A percentile compares a stretch with the other conserved stretches of the same genome.
phyloP scores from a whole-genome alignment of 768 basidiomycete genomes.

The Gymnopilus junonius region DNA sequence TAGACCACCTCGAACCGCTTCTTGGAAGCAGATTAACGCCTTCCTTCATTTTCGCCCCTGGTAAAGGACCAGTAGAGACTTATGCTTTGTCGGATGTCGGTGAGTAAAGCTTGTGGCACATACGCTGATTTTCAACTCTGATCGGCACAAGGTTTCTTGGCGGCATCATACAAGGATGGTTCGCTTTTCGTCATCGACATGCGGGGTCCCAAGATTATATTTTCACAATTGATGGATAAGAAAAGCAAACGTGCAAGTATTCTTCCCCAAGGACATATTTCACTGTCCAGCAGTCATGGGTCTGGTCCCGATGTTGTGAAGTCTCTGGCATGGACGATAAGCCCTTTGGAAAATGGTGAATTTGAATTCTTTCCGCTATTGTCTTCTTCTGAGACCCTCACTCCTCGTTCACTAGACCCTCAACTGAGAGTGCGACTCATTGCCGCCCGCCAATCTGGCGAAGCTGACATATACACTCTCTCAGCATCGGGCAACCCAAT shows the following conservation, averaged over 20 bases:
- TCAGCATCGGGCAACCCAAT: slow-evolving; percentile 36
- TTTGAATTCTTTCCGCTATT: not conserved
- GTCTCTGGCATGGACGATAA: slow-evolving; percentile 71
- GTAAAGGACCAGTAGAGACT: slow-evolving; percentile 51
- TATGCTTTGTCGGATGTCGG: slow-evolving; percentile 78
- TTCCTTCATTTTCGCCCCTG: slow-evolving; percentile 57
- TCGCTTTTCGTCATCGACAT: slow-evolving; percentile 71
- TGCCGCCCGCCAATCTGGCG: slow-evolving; percentile 60
- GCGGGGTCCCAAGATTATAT: slow-evolving; percentile 71
- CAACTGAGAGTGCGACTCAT: slow-evolving; percentile 62
- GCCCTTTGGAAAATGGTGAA: slow-evolving; percentile 56
- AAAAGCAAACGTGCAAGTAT: slow-evolving; percentile 42
- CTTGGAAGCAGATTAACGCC: slow-evolving; percentile 57
- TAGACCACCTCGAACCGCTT: slow-evolving; percentile 51
- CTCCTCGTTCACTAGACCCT: slow-evolving; percentile 37
- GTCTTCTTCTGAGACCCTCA: not conserved
- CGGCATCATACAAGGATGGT: slow-evolving; percentile 67
- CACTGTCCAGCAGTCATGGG: slow-evolving; percentile 36
- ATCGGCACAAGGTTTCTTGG: slow-evolving; percentile 66
- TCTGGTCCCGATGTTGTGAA: slow-evolving; percentile 52
- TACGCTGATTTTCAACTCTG: slow-evolving; percentile 1
- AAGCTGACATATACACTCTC: slow-evolving; percentile 62
- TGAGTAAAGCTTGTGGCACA: slow-evolving; percentile 30
- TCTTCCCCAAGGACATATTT: slow-evolving; percentile 10
- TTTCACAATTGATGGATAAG: slow-evolving; percentile 46